These are phyloP conservation scores for Boletus hoseneyae DNA, from an alignment of 1,284 basidiomycete genomes.

Conservation along the genomic window DNA sequence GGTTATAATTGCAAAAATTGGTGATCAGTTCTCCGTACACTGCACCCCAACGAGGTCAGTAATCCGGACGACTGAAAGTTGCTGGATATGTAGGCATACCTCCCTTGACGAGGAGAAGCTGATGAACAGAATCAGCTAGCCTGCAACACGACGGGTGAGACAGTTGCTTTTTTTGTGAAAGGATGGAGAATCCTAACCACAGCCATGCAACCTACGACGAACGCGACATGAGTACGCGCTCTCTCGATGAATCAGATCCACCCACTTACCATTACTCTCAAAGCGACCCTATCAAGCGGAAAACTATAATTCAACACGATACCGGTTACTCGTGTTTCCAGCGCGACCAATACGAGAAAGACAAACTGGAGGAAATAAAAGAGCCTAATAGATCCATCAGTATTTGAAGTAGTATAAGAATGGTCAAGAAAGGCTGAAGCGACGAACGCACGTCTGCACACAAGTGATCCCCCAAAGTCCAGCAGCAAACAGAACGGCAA, in stretches of 20 bases:
- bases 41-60: constrained; percentile 10
- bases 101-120: constrained; percentile 21
- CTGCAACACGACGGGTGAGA: not conserved
- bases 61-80: not conserved
- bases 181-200: constrained; percentile 7
- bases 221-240: constrained; percentile 1
- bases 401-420: not conserved
- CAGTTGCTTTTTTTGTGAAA: not conserved
- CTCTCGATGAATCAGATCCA: not conserved
- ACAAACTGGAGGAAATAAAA: constrained; percentile 25
- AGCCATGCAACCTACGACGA: constrained; percentile 17
- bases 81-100: constrained; percentile 10
- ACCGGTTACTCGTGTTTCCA: not conserved
- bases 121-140: constrained; percentile 18
- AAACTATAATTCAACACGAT: constrained; percentile 7
- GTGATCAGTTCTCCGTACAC: constrained; percentile 19
- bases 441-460: constrained; percentile 18
- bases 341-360: not conserved
- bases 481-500: constrained; percentile 16
- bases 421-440: not conserved
- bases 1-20: constrained; percentile 16
- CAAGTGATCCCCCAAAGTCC: constrained; percentile 25
- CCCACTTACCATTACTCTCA: constrained; percentile 21
- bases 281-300: constrained; percentile 1
- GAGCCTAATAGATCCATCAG: constrained; percentile 5